Evolutionary conservation across 1,139 yeast species (phyloP).

Genomic region (Candida neerlandica): DNA sequence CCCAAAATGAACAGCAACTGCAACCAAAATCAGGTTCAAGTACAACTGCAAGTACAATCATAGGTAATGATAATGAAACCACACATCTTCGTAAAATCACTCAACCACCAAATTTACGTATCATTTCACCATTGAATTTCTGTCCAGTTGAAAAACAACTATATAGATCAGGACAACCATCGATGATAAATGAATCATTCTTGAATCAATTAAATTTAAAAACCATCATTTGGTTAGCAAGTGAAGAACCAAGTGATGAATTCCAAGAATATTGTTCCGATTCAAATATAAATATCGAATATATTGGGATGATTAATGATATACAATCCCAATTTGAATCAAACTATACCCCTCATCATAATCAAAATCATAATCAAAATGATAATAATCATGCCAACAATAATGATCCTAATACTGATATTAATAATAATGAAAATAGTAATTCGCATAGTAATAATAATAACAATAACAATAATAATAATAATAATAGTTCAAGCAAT

Average conservation of each 20-base stretch:
- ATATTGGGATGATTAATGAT: conserved; percentile 67
- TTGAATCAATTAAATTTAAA: conserved; percentile 70
- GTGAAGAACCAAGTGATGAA: conserved; percentile 92
- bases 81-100: conserved; percentile 20
- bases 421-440: too few relatives aligned
- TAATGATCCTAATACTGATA: too few relatives aligned
- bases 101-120: conserved; percentile 59
- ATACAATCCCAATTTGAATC: conserved; percentile 17
- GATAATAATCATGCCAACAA: too few relatives aligned
- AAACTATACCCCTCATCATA: conserved; percentile 19
- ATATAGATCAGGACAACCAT: conserved; percentile 94
- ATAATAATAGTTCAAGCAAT: too few relatives aligned
- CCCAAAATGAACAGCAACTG: conserved; percentile 3
- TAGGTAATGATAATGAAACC: not conserved
- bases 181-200: conserved; percentile 89
- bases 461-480: too few relatives aligned
- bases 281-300: conserved; percentile 64
- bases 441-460: too few relatives aligned
- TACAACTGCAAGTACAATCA: not conserved
- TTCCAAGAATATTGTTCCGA: conserved; percentile 79
- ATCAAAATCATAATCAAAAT: too few relatives aligned
- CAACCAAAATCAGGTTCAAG: not conserved
- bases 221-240: conserved; percentile 90
- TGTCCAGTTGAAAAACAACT: conserved; percentile 89
- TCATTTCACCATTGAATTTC: conserved; percentile 92